Evolutionary conservation across 2,329 filamentous ascomycete species (phyloP).

Genomic region (Mollisia scopiformis): DNA sequence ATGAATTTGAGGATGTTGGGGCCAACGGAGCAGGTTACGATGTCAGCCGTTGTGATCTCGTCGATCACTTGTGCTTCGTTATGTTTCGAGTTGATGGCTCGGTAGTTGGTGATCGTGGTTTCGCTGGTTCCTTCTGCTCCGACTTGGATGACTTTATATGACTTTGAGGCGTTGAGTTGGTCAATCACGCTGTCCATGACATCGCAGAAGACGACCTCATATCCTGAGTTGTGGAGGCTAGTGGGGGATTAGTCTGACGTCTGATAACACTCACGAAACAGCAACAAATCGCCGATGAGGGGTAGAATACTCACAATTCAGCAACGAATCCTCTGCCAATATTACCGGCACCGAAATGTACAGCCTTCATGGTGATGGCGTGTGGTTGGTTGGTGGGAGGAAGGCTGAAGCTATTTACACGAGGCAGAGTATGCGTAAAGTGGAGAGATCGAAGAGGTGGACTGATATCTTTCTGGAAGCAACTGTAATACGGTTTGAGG

Average conservation of each 20-base stretch:
- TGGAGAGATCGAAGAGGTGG: background rate
- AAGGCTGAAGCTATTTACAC: background rate
- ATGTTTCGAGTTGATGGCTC: conserved; percentile 92
- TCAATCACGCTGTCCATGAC: conserved; percentile 85
- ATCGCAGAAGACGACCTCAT: conserved; percentile 95
- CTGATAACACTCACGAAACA: background rate
- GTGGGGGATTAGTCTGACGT: conserved; percentile 5
- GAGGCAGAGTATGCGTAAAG: background rate
- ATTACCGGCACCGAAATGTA: conserved; percentile 87
- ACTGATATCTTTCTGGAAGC: background rate
- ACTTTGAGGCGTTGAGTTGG: conserved; percentile 71
- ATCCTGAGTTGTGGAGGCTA: conserved; percentile 84
- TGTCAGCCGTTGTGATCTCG: conserved; percentile 83
- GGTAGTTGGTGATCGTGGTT: conserved; percentile 91
- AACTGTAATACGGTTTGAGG: background rate
- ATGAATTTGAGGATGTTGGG: conserved; percentile 97
- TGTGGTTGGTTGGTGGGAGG: background rate
- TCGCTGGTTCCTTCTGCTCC: conserved; percentile 79
- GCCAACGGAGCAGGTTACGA: conserved; percentile 96
- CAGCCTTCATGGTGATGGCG: conserved; percentile 56
- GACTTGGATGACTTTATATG: conserved; percentile 93
- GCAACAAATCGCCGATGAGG: background rate
- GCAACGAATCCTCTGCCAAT: conserved; percentile 60
- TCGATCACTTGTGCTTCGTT: conserved; percentile 80
- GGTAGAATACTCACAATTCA: conserved; percentile 30